Evolutionary conservation across 805 yeast genomes (phyloP).

Genomic region (Wickerhamomyces canadensis): DNA sequence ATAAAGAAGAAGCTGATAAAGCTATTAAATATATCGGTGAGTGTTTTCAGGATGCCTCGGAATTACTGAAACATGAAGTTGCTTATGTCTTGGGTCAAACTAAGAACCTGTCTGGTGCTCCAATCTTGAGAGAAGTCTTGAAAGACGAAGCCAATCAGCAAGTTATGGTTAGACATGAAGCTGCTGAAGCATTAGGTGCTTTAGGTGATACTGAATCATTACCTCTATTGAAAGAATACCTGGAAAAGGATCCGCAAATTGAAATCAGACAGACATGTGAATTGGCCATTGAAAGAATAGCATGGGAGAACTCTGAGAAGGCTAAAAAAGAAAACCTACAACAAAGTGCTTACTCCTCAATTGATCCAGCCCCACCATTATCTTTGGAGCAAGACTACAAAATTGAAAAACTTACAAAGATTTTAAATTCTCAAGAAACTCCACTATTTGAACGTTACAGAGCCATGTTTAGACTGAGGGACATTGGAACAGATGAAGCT

Average conservation of each 20-base stretch:
- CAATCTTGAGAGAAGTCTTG: slow-evolving; percentile 67
- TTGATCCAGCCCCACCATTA: slow-evolving; percentile 98
- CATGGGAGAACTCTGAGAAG: slow-evolving; percentile 77
- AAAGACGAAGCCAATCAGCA: slow-evolving; percentile 60
- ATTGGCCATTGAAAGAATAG: slow-evolving; percentile 89
- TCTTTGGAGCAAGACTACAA: slow-evolving; percentile 57
- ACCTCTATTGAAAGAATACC: slow-evolving; percentile 57
- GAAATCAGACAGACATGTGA: slow-evolving; percentile 98
- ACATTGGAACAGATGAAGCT: slow-evolving; percentile 89
- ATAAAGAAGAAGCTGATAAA: slow-evolving; percentile 46
- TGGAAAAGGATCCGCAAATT: slow-evolving; percentile 66
- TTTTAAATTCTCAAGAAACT: slow-evolving; percentile 68
- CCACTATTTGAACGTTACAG: slow-evolving; percentile 93
- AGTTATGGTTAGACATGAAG: slow-evolving; percentile 98
- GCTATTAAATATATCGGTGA: slow-evolving; percentile 83
- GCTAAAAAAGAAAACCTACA: slow-evolving; percentile 67
- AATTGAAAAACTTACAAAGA: slow-evolving; percentile 56
- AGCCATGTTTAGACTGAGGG: slow-evolving; percentile 97
- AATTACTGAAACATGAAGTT: slow-evolving; percentile 92
- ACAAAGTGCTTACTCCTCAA: slow-evolving; percentile 72
- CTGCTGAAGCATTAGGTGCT: slow-evolving; percentile 98
- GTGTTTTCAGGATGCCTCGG: slow-evolving; percentile 75
- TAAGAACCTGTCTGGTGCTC: slow-evolving; percentile 73
- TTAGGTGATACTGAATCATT: slow-evolving; percentile 76
- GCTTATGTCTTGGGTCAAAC: slow-evolving; percentile 98